These are phyloP conservation scores for Ceratocystis papillata DNA, from an alignment of 2,329 filamentous ascomycete genomes.

Conservation along the genomic window DNA sequence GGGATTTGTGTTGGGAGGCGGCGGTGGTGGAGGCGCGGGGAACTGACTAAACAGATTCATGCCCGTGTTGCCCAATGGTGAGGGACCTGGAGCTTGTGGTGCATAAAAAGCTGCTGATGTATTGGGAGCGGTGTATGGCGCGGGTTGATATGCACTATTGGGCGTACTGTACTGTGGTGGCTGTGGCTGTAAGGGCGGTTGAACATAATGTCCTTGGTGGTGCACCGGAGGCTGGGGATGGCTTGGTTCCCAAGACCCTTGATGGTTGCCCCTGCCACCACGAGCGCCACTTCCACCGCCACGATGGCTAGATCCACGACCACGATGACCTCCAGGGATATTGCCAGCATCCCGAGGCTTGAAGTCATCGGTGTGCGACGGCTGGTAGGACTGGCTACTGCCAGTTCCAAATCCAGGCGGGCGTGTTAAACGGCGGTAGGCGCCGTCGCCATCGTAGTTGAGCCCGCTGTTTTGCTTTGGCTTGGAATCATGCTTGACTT, in stretches of 20 bases:
- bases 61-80: background rate
- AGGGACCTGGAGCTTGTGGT: background rate
- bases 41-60: slow-evolving; percentile 6
- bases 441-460: slow-evolving; percentile 60
- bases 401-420: slow-evolving; percentile 52
- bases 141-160: slow-evolving; percentile 1
- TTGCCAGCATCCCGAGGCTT: slow-evolving; percentile 3
- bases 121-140: background rate
- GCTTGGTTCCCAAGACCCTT: background rate
- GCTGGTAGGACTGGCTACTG: slow-evolving; percentile 34
- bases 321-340: slow-evolving; percentile 30
- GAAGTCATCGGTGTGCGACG: background rate
- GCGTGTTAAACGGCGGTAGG: slow-evolving; percentile 60
- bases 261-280: slow-evolving; percentile 30
- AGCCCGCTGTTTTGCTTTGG: slow-evolving; percentile 37
- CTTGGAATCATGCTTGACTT: slow-evolving; percentile 35
- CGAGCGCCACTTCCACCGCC: background rate
- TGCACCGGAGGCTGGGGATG: slow-evolving; percentile 8
- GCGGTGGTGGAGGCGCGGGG: slow-evolving; percentile 14
- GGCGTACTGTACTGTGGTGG: background rate
- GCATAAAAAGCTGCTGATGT: slow-evolving; percentile 6
- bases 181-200: background rate
- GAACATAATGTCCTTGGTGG: background rate
- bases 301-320: slow-evolving; percentile 3
- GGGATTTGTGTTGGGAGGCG: slow-evolving; percentile 18